Conservation (phyloP, 345 rosid species). For the Salix purpurea region DNA sequence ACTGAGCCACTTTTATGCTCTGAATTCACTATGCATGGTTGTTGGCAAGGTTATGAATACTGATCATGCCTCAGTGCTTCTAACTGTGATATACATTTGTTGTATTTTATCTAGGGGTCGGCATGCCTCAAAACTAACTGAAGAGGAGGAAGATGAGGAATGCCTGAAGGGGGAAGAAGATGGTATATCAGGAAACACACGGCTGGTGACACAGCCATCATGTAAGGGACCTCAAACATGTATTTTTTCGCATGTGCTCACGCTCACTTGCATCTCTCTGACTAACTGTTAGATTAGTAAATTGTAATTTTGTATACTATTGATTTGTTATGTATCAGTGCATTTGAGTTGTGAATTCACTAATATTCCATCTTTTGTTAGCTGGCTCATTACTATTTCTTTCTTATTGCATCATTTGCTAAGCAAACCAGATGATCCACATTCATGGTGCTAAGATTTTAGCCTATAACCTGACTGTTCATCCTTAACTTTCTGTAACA, state of each 20-base stretch:
- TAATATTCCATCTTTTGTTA: not conserved
- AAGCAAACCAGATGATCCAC: not conserved
- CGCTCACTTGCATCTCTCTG: not conserved
- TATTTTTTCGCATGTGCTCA: not conserved
- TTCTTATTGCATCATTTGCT: not conserved
- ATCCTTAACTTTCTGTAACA: not conserved
- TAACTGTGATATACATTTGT: not conserved
- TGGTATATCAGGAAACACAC: constrained; percentile 74
- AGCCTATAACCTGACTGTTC: not conserved
- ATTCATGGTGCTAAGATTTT: not conserved
- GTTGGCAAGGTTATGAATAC: not conserved
- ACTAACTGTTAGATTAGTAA: not conserved
- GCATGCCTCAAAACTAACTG: constrained; percentile 93
- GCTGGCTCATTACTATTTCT: not conserved
- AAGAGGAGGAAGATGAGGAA: constrained; percentile 99
- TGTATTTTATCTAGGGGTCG: constrained; percentile 65
- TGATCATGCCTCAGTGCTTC: not conserved
- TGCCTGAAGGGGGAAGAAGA: constrained; percentile 93
- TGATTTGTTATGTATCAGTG: not conserved
- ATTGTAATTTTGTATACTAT: not conserved
- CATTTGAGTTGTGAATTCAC: not conserved
- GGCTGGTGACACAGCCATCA: constrained; percentile 90
- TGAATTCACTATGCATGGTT: not conserved
- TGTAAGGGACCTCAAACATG: constrained; percentile 42
- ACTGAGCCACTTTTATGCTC: not conserved